Conservation (phyloP, 305 asterid species). For the Fraxinus sp. region DNA sequence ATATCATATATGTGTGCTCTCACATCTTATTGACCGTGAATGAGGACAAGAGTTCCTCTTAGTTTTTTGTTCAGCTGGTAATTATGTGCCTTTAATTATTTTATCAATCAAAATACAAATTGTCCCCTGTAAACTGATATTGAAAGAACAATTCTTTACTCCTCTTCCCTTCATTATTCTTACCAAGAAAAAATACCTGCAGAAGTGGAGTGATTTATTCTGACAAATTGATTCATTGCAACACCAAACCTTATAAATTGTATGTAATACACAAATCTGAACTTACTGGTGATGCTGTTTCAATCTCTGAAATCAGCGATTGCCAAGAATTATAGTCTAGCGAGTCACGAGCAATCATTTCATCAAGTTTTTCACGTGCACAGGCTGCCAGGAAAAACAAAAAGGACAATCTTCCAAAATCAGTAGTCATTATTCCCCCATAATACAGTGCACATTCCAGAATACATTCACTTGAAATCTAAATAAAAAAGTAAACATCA, state of each 20-base stretch:
- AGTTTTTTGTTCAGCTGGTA: background rate
- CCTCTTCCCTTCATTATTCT: background rate
- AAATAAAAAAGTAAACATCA: background rate
- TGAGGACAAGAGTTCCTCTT: background rate
- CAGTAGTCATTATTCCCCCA: background rate
- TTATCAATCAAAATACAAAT: background rate
- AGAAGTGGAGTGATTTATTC: background rate
- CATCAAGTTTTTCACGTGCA: constrained; percentile 46
- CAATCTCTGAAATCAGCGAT: constrained; percentile 60
- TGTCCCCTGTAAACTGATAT: background rate
- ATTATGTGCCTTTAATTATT: background rate
- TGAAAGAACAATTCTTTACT: background rate
- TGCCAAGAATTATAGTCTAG: constrained; percentile 65
- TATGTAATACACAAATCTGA: background rate
- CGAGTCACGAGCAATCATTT: constrained; percentile 52
- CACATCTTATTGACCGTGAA: background rate
- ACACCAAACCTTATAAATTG: background rate
- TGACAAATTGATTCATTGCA: background rate
- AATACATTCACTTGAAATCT: background rate
- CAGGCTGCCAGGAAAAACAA: constrained; percentile 38
- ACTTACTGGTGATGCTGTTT: constrained; percentile 56
- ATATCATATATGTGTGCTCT: background rate
- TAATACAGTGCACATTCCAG: background rate
- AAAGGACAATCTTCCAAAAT: background rate
- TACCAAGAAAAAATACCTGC: background rate